Percentiles rank a stretch among this genome's conserved stretches.
Conservation (phyloP, 495 filamentous ascomycete species). For the Xylaria sp. region DNA sequence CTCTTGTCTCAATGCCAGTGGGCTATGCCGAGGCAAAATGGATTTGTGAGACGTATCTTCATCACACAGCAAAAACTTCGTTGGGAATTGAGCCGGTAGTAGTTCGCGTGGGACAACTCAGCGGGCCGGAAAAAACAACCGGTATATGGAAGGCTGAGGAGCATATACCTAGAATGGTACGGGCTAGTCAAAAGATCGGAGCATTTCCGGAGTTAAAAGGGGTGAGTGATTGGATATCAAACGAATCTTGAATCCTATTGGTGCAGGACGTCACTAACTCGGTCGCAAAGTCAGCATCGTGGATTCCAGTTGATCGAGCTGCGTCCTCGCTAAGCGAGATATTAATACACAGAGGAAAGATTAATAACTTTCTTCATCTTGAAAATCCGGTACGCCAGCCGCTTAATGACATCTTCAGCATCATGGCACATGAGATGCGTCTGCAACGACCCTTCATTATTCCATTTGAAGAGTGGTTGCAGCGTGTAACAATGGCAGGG, state of each 20-base stretch:
- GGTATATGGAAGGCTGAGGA: conserved; percentile 43
- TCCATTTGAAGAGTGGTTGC: conserved; percentile 45
- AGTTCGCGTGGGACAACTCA: conserved; percentile 44
- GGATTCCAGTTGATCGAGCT: conserved; percentile 49
- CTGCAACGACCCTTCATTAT: conserved; percentile 31
- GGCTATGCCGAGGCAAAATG: conserved; percentile 45
- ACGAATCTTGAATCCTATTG: not conserved
- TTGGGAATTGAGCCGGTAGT: conserved; percentile 34
- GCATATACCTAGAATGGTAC: conserved; percentile 49
- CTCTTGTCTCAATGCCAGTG: conserved; percentile 26
- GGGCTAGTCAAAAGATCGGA: conserved; percentile 43
- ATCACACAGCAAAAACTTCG: conserved; percentile 18
- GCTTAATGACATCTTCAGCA: conserved; percentile 39
- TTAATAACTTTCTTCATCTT: conserved; percentile 43
- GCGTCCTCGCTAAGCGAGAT: conserved; percentile 43
- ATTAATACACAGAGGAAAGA: conserved; percentile 32
- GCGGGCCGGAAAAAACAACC: conserved; percentile 36
- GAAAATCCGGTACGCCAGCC: conserved; percentile 50
- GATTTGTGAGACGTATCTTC: conserved; percentile 46
- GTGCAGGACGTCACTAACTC: not conserved
- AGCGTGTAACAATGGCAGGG: conserved; percentile 33
- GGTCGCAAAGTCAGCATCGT: conserved; percentile 43
- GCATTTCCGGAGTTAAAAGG: conserved; percentile 46
- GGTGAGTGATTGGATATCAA: conserved; percentile 36
- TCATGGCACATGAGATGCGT: conserved; percentile 38